Evolutionary conservation across 2,329 filamentous ascomycete species (phyloP).

Genomic region (Penicillium sp.): DNA sequence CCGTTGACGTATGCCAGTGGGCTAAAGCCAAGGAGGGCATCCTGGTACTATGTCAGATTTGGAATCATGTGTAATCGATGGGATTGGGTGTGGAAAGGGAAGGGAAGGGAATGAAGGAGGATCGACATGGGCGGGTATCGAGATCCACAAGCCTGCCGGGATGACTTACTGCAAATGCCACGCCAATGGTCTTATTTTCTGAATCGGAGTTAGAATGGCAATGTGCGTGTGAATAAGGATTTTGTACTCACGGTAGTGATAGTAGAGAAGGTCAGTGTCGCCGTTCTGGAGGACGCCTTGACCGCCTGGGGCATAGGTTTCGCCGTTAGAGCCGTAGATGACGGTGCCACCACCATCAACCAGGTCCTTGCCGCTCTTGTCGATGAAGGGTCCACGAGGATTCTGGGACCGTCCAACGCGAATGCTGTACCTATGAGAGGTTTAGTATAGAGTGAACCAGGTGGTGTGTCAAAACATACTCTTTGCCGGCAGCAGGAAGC

Average conservation of each 20-base stretch:
- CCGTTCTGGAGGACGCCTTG: conserved; percentile 60
- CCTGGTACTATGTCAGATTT: conserved; percentile 25
- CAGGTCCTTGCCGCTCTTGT: conserved; percentile 57
- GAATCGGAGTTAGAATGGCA: conserved; percentile 3
- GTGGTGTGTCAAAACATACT: conserved; percentile 33
- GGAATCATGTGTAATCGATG: conserved; percentile 11
- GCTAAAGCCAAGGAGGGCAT: conserved; percentile 34
- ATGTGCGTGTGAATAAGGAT: neutral
- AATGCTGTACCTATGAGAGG: conserved; percentile 56
- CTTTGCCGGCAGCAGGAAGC: conserved; percentile 54
- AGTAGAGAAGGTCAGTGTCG: conserved; percentile 33
- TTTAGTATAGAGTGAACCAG: neutral
- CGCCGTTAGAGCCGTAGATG: conserved; percentile 61
- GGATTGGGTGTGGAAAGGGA: conserved; percentile 3
- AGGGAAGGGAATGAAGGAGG: conserved; percentile 16
- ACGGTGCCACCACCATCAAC: conserved; percentile 60
- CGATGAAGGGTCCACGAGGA: conserved; percentile 56
- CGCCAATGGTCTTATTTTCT: conserved; percentile 33
- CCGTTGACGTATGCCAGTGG: conserved; percentile 32
- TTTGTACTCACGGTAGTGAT: conserved; percentile 34
- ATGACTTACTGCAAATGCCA: conserved; percentile 30
- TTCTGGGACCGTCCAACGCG: conserved; percentile 60
- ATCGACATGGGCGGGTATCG: conserved; percentile 14
- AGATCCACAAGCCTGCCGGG: conserved; percentile 13
- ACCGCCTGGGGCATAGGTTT: conserved; percentile 66